Base-by-base conservation (phyloP, 441 rosid genomes). In the Populus hybrid region DNA sequence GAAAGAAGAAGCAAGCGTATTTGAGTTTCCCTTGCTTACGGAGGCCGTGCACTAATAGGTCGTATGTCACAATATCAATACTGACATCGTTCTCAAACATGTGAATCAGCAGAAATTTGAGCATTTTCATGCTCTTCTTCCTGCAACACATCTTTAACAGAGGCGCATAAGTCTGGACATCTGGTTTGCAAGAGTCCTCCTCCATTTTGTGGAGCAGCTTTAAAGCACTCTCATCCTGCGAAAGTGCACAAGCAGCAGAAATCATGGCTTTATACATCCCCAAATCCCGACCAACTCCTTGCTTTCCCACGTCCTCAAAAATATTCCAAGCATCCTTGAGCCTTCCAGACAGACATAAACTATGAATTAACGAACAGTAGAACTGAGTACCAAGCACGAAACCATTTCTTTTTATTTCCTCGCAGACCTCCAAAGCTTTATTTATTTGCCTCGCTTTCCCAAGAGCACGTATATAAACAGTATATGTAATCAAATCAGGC, bases 81-180 rank as follows among this genome's bases (percentile, higher is more conserved):
- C 94, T 88, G 7, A 94, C 82, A 82, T 91, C 81, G 4, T 88
- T 90, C 75, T 83, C 85, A 78, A 88, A 80, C 97, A 94, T 93
- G 82, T 90, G 94, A 82, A 71, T 76, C 76, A 90, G 79, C 70
- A 90, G 33, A 64, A 85, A 83, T 66, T 82, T 86, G 35, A 93
- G 90, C 68, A 91, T 80, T 81, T 90, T 90, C 90, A 89, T 87
- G 76, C 90, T 87, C 84, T 88, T 93, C 88, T 84, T 90, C 71
- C 84, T 84, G 76, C 92, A 89, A 80, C 91, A 89, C 91, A 89
- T 80, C 88, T 90, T 94, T 85, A 94, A 73, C 73, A 90, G 77
- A 40, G 95, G 90, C 1, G 85, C 88, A 74, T 90, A 93, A 31
- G 91, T 93, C 73, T 82, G 75, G 35, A 89, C 45, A 78, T 89